A percentile compares a stretch with the other conserved stretches of the same genome.
Conservation (phyloP, 1,284 basidiomycete species). For the Cutaneotrichosporon arboriforme region DNA sequence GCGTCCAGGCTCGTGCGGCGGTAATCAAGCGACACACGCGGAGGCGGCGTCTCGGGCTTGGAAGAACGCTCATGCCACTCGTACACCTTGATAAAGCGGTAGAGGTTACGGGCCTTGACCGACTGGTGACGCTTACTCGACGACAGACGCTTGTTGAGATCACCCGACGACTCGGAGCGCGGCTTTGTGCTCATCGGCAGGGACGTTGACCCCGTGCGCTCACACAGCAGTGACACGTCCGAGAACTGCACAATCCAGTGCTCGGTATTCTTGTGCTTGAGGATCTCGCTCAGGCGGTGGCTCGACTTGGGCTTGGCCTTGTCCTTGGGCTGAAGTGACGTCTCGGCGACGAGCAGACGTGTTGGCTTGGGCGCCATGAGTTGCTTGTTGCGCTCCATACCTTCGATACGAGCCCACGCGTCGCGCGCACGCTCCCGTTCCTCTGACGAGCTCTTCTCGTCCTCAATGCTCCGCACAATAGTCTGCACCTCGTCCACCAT, state of each 20-base stretch:
- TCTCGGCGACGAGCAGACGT: slow-evolving; percentile 78
- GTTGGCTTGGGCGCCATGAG: slow-evolving; percentile 84
- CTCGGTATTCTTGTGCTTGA: slow-evolving; percentile 58
- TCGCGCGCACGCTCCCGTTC: slow-evolving; percentile 91
- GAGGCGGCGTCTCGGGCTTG: slow-evolving; percentile 3
- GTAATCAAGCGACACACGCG: slow-evolving; percentile 2
- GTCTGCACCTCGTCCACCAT: slow-evolving; percentile 97
- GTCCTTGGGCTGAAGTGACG: slow-evolving; percentile 20
- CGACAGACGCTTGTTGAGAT: slow-evolving; percentile 52
- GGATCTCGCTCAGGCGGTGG: slow-evolving; percentile 69
- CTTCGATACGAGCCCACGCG: slow-evolving; percentile 91
- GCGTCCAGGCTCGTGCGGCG: background rate
- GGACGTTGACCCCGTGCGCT: slow-evolving; percentile 80
- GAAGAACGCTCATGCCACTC: slow-evolving; percentile 57
- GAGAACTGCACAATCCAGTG: slow-evolving; percentile 91
- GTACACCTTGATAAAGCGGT: slow-evolving; percentile 71
- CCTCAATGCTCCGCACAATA: slow-evolving; percentile 92
- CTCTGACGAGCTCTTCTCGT: slow-evolving; percentile 93
- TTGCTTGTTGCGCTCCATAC: slow-evolving; percentile 65
- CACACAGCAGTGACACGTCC: slow-evolving; percentile 88
- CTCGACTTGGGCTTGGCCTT: slow-evolving; percentile 55
- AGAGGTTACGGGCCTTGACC: slow-evolving; percentile 78
- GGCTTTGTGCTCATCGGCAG: slow-evolving; percentile 63
- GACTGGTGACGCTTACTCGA: slow-evolving; percentile 56
- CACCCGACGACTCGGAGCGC: slow-evolving; percentile 58